Conservation (phyloP, 2,329 filamentous ascomycete species). For the Talaromyces sp. region DNA sequence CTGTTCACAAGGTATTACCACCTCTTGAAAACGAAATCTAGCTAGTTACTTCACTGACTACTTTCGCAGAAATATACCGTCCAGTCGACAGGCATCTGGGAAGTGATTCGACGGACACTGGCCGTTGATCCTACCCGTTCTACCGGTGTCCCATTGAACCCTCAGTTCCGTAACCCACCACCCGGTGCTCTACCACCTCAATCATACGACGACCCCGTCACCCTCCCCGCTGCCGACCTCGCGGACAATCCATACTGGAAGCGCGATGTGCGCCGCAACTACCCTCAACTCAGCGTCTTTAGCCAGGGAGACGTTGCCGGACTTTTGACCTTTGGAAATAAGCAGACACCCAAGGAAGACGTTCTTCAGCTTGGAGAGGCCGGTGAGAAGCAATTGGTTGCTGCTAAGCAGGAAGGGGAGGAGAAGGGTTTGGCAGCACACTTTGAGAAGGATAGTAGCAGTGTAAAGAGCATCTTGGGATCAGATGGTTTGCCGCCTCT, state of each 20-base stretch:
- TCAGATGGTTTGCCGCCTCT: conserved; percentile 80
- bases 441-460: conserved; percentile 63
- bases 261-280: conserved; percentile 78
- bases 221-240: conserved; percentile 76
- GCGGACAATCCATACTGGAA: conserved; percentile 96
- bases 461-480: conserved; percentile 60
- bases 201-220: conserved; percentile 76
- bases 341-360: conserved; percentile 74
- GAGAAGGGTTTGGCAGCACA: conserved; percentile 67
- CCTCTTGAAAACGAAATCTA: background rate
- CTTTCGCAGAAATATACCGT: conserved; percentile 85
- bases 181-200: conserved; percentile 69
- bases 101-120: conserved; percentile 70
- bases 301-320: conserved; percentile 81
- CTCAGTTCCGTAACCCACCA: conserved; percentile 82
- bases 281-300: conserved; percentile 75
- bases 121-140: conserved; percentile 84
- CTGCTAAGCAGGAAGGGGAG: conserved; percentile 69
- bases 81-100: conserved; percentile 85
- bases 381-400: conserved; percentile 70
- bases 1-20: conserved; percentile 35
- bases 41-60: conserved; percentile 5
- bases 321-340: conserved; percentile 79
- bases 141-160: conserved; percentile 87
- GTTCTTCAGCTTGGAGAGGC: conserved; percentile 68